These are phyloP conservation scores for Zoysia pacifica DNA, from an alignment of 176 grass and related monocot species.

Conservation along the genomic window DNA sequence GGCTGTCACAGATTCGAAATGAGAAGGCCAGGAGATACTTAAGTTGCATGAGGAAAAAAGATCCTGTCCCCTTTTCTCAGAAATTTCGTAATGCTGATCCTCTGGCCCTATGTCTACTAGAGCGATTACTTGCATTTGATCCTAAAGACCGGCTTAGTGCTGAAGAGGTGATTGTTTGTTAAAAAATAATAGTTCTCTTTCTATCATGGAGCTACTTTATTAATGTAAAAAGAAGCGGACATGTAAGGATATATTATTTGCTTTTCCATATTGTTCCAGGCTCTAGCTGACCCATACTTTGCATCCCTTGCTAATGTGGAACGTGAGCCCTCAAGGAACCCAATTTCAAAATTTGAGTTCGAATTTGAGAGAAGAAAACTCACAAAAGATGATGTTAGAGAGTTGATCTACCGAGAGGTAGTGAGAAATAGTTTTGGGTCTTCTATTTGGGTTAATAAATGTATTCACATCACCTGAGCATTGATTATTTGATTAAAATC, in stretches of 20 bases:
- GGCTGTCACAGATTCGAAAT: conserved; percentile 75
- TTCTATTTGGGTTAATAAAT: conserved; percentile 14
- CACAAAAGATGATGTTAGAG: conserved; percentile 95
- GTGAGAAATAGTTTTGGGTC: conserved; percentile 18
- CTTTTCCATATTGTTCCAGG: conserved; percentile 50
- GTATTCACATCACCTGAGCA: not conserved
- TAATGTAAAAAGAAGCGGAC: not conserved
- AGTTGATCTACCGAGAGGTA: conserved; percentile 96
- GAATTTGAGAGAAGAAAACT: conserved; percentile 95
- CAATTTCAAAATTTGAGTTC: conserved; percentile 97
- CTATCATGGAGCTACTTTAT: not conserved
- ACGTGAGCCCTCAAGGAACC: conserved; percentile 74
- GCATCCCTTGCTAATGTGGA: conserved; percentile 72
- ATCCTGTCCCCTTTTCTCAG: conserved; percentile 64
- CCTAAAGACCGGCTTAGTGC: conserved; percentile 81
- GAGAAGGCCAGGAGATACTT: conserved; percentile 97
- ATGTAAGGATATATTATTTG: conserved; percentile 19
- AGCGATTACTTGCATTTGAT: conserved; percentile 91
- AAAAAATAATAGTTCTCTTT: not conserved
- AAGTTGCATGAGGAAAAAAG: conserved; percentile 80
- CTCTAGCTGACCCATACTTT: conserved; percentile 95
- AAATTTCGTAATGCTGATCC: conserved; percentile 82
- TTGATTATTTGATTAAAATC: conserved; percentile 45
- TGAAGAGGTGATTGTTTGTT: conserved; percentile 57
- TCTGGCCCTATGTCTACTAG: conserved; percentile 72